Percentiles rank a stretch among this genome's conserved stretches.
Conservation (phyloP, 2,329 filamentous ascomycete genomes). For the Lecanicillium sp. region DNA sequence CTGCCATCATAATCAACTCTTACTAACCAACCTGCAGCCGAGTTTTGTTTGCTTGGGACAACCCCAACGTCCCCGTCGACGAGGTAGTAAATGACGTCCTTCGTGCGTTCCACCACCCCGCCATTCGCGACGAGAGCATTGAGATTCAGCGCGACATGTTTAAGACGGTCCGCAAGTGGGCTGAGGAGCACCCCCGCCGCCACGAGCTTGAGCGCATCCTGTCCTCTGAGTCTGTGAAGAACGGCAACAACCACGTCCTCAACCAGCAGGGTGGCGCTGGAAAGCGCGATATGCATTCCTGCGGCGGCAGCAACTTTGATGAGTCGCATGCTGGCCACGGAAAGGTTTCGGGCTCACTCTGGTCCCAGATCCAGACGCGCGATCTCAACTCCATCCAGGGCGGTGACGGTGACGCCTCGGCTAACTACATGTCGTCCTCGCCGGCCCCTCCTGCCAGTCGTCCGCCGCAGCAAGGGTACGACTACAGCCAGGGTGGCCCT, state of each 20-base stretch:
- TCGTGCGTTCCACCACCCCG: slow-evolving; percentile 84
- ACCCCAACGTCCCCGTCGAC: slow-evolving; percentile 72
- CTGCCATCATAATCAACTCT: background rate
- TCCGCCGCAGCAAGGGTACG: slow-evolving; percentile 25
- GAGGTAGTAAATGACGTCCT: slow-evolving; percentile 78
- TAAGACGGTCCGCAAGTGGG: slow-evolving; percentile 75
- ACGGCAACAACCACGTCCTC: slow-evolving; percentile 70
- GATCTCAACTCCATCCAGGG: slow-evolving; percentile 50
- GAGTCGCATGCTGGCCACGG: slow-evolving; percentile 45
- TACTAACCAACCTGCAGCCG: slow-evolving; percentile 38
- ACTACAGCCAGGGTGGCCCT: slow-evolving; percentile 28
- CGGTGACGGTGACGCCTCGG: slow-evolving; percentile 30
- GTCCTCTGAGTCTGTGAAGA: slow-evolving; percentile 73
- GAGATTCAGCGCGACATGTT: slow-evolving; percentile 89
- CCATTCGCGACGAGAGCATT: slow-evolving; percentile 63
- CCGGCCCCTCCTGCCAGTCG: slow-evolving; percentile 26
- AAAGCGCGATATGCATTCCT: slow-evolving; percentile 19
- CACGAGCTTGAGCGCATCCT: slow-evolving; percentile 67
- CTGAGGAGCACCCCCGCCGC: slow-evolving; percentile 58
- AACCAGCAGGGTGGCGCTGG: slow-evolving; percentile 22
- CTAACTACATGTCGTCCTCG: slow-evolving; percentile 30
- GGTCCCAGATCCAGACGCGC: slow-evolving; percentile 52
- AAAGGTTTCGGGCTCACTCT: slow-evolving; percentile 51
- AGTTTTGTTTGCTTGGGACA: slow-evolving; percentile 87
- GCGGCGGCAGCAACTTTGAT: slow-evolving; percentile 29